Base-by-base conservation (phyloP, 164 flowering plant genomes). In the Magnolia officinalis region DNA sequence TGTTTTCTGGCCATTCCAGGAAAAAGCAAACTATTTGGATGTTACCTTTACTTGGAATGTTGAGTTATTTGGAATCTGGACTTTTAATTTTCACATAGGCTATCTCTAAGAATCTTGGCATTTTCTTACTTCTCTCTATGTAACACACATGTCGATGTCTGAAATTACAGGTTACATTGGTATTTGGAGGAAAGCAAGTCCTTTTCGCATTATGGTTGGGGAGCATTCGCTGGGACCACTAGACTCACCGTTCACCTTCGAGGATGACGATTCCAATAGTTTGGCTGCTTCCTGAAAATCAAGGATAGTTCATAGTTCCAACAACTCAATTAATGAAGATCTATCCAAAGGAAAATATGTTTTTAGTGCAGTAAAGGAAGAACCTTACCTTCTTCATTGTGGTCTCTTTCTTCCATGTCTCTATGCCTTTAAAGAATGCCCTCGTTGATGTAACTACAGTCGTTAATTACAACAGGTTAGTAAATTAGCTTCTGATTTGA, bases 371-470 rank as follows among this genome's bases (percentile, higher is more conserved):
- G n/a, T 37, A 14, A 20, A 59, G 6, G 49, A 71, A 74, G 70
- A 71, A n/a, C 10, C 78, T 70, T 64, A 79, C 90, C 89, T 80
- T 88, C 77, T 81, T 86, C 90, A 90, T 86, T 50, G 78, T 69
- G 20, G 92, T 83, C 82, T 90, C 94, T 79, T 90, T 88, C 82
- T 88, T 90, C 94, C 92, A 90, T 78, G 92, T 88, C 20, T 89
- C 91, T 71, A 90, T 70, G 65, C 94, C 92, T 79, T 86, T 89
- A 66, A 87, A 67, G 50, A 90, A 80, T 70, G 94, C 92, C 72
- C 85, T 90, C 3, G 89, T 84, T 26, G 94, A 90, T 75, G 94
- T 89, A 67, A 82, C 94, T 89, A 73, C 37, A 63, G 78, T 5
- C 79, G 75, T 45, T 45, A 6, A 29, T 23, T 58, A 59, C 37